Percentiles rank a stretch among this genome's conserved stretches.
Conservation (phyloP, 306 rosid species). For the Casuarina equisetifolia region DNA sequence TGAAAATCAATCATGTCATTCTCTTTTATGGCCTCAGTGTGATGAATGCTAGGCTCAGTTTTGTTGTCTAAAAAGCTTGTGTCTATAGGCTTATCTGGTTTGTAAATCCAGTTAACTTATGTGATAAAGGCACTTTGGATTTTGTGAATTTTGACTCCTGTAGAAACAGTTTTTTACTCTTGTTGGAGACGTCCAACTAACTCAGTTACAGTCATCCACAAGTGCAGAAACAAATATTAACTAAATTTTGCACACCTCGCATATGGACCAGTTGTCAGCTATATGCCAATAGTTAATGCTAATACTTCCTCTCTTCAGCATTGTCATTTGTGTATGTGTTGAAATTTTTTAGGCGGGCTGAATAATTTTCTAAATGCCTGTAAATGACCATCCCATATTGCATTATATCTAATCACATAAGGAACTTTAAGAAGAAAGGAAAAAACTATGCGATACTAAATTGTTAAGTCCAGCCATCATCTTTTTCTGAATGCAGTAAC, state of each 20-base stretch:
- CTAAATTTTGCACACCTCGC: not conserved
- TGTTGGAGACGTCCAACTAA: not conserved
- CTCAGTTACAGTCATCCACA: not conserved
- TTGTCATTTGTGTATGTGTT: not conserved
- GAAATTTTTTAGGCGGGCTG: not conserved
- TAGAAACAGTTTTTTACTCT: not conserved
- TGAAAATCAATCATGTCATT: slow-evolving; percentile 24
- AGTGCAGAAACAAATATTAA: not conserved
- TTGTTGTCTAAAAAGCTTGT: not conserved
- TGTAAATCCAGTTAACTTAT: not conserved
- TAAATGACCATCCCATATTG: slow-evolving; percentile 15
- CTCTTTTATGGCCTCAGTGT: not conserved
- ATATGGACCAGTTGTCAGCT: not conserved
- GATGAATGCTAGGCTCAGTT: slow-evolving; percentile 10
- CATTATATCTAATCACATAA: slow-evolving; percentile 7
- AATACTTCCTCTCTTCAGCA: not conserved
- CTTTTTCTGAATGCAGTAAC: not conserved
- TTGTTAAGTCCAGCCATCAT: not conserved
- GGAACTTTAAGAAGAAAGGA: slow-evolving; percentile 16
- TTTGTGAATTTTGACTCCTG: not conserved
- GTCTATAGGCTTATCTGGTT: not conserved
- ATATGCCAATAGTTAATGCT: not conserved
- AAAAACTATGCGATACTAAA: not conserved
- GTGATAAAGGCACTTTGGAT: not conserved
- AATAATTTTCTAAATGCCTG: not conserved